phyloP scores from a whole-genome alignment of 305 asterid species.

The Salvia sclarea region DNA sequence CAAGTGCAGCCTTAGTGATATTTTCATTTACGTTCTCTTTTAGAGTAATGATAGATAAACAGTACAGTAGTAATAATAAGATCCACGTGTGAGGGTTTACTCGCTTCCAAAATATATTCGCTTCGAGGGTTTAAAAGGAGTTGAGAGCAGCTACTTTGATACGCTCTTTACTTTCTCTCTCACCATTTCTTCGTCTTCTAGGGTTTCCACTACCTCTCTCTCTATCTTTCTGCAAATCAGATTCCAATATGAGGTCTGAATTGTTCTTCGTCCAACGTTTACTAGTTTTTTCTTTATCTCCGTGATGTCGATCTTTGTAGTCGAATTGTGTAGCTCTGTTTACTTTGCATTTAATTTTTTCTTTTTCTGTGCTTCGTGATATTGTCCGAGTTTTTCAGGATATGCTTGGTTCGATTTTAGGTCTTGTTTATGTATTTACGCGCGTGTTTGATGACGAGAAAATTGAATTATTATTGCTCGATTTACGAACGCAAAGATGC shows the following conservation, averaged over 20 bases:
- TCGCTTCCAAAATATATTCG: conserved; percentile 19
- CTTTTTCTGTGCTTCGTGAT: not conserved
- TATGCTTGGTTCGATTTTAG: not conserved
- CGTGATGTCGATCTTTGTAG: not conserved
- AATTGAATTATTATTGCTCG: not conserved
- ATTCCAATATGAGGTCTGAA: conserved; percentile 39
- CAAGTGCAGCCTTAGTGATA: not conserved
- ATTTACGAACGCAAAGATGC: not conserved
- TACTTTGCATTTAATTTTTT: not conserved
- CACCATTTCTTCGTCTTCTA: conserved; percentile 25
- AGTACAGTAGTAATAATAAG: not conserved
- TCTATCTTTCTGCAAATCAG: conserved; percentile 13
- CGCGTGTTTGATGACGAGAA: not conserved
- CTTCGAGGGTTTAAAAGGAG: conserved; percentile 33
- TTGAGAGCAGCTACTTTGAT: conserved; percentile 8
- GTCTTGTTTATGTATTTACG: not conserved
- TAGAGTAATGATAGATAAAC: not conserved
- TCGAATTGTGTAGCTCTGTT: not conserved
- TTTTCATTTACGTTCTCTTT: too few species aligned
- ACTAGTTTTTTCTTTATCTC: not conserved
- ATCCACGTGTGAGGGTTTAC: conserved; percentile 37
- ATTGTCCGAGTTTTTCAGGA: not conserved
- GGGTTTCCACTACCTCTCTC: conserved; percentile 33
- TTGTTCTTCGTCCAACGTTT: not conserved
- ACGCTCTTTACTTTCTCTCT: not conserved